Conservation (phyloP, 805 yeast genomes). For the Pichia insulana region DNA sequence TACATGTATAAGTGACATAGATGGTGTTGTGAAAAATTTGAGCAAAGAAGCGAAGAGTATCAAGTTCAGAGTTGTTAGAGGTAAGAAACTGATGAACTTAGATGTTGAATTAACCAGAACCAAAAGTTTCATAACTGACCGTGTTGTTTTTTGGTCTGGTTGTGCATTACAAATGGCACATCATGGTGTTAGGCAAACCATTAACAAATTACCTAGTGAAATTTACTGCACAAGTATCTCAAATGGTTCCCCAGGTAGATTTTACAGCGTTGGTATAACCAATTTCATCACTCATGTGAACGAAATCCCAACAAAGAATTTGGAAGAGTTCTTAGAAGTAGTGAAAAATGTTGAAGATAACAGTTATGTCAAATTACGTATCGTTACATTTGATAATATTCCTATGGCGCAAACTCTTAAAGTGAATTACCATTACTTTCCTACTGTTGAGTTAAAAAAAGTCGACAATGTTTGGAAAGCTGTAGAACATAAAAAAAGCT, state of each 20-base stretch:
- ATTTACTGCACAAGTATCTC: constrained; percentile 75
- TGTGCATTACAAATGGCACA: constrained; percentile 82
- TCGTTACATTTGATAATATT: constrained; percentile 77
- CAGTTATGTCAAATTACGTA: constrained; percentile 70
- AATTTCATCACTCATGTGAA: constrained; percentile 87
- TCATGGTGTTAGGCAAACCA: constrained; percentile 81
- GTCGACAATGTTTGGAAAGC: constrained; percentile 45
- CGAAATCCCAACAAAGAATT: constrained; percentile 60
- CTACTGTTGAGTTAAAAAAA: constrained; percentile 54
- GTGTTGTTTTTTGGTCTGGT: constrained; percentile 76
- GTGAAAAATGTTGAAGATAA: constrained; percentile 69
- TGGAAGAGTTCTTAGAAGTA: constrained; percentile 57
- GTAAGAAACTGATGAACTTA: constrained; percentile 52
- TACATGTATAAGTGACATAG: constrained; percentile 59
- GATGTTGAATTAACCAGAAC: constrained; percentile 59
- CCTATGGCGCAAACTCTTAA: constrained; percentile 81
- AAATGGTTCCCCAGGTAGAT: constrained; percentile 80
- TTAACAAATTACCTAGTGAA: constrained; percentile 66
- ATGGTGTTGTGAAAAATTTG: constrained; percentile 33
- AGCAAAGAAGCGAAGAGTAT: constrained; percentile 27
- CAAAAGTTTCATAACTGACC: constrained; percentile 45
- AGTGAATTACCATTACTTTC: constrained; percentile 84
- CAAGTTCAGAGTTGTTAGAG: constrained; percentile 61
- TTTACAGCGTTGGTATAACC: constrained; percentile 69
- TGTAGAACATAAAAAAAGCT: constrained; percentile 20